Evolutionary conservation across 495 filamentous ascomycete genomes (phyloP), one percentile per base, ranked within the genome.

Genomic region (Lophium mytilinum): DNA sequence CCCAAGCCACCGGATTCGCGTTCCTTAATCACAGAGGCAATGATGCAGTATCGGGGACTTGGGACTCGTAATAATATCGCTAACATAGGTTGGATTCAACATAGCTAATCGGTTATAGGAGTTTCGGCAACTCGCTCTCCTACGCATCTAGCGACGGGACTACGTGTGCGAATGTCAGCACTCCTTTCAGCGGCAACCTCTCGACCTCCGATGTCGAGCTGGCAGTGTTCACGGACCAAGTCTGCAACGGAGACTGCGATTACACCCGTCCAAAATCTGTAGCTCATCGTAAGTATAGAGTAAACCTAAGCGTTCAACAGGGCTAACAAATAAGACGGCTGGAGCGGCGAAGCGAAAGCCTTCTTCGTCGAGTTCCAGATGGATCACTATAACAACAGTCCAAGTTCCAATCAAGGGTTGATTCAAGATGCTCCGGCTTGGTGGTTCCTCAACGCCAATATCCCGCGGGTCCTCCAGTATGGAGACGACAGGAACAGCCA

Each of bases 391-490:
- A 72, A 69, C 58, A 69, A 70, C 52, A 72, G 57, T 37, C 58
- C 57, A 1, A 57, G 60, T 9, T 69, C 67, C 35, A 78, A 82
- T 58, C 70, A 53, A 36, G 75, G 87, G 66, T 80, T 82, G 78
- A 34, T 63, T 9, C 59, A 55, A 11, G 61, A 63, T 30, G 61
- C 61, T 11, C 84, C 84, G 3, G 73, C 84, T 6, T 77, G 82
- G 65, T 89, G 87, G 87, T 68, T 83, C 30, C 74, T 89, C 30
- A 89, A 89, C 71, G 81, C 83, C 7, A 74, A 78, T 41, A 86
- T 90, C 55, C 79, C 84, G 1, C 76, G 77, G 37, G 86, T 81
- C 1, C 69, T 76, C 0, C 85, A 89, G 62, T 89, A 89, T 68
- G 75, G 74, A 37, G 65, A 72, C 33, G 64, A 67, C 2, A 58